Percentiles rank a stretch among this genome's conserved stretches.
These are phyloP conservation scores for Elsinoe necatrix DNA, from an alignment of 2,329 filamentous ascomycete species.

Conservation along the genomic window DNA sequence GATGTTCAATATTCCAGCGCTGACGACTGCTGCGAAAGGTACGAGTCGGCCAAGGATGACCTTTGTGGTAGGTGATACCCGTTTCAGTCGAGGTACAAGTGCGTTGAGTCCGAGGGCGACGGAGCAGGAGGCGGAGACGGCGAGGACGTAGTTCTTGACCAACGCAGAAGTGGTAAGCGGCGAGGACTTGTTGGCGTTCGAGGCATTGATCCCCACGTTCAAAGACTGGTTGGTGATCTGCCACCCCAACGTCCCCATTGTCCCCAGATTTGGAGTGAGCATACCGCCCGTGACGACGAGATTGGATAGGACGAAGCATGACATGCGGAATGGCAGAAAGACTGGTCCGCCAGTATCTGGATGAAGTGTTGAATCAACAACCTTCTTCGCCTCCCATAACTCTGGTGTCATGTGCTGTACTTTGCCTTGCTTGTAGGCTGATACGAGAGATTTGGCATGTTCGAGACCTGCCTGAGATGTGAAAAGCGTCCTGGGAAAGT, in stretches of 20 bases:
- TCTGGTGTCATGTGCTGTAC: slow-evolving; percentile 75
- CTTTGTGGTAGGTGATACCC: slow-evolving; percentile 64
- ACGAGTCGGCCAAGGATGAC: slow-evolving; percentile 77
- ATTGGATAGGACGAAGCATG: slow-evolving; percentile 86
- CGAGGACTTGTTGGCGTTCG: slow-evolving; percentile 96
- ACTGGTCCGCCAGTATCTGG: slow-evolving; percentile 91
- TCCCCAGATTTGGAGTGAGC: slow-evolving; percentile 83
- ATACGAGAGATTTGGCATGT: slow-evolving; percentile 71
- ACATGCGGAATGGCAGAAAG: slow-evolving; percentile 95
- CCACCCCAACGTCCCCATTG: slow-evolving; percentile 80
- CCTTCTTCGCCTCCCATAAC: slow-evolving; percentile 92
- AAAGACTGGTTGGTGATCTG: slow-evolving; percentile 95
- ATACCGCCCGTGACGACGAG: slow-evolving; percentile 92
- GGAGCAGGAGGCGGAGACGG: slow-evolving; percentile 85
- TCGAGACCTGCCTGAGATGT: slow-evolving; percentile 71
- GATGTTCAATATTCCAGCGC: slow-evolving; percentile 84
- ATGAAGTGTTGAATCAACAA: slow-evolving; percentile 92
- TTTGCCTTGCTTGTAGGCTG: slow-evolving; percentile 79
- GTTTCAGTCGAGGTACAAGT: slow-evolving; percentile 73
- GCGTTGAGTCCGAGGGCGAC: slow-evolving; percentile 89
- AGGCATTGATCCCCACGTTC: slow-evolving; percentile 95
- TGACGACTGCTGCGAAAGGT: slow-evolving; percentile 90
- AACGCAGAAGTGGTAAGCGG: slow-evolving; percentile 74
- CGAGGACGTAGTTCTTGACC: slow-evolving; percentile 80
- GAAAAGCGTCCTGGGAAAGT: slow-evolving; percentile 64